These are phyloP conservation scores for Epichloe sp. DNA, from an alignment of 2,329 filamentous ascomycete species.

Conservation along the genomic window DNA sequence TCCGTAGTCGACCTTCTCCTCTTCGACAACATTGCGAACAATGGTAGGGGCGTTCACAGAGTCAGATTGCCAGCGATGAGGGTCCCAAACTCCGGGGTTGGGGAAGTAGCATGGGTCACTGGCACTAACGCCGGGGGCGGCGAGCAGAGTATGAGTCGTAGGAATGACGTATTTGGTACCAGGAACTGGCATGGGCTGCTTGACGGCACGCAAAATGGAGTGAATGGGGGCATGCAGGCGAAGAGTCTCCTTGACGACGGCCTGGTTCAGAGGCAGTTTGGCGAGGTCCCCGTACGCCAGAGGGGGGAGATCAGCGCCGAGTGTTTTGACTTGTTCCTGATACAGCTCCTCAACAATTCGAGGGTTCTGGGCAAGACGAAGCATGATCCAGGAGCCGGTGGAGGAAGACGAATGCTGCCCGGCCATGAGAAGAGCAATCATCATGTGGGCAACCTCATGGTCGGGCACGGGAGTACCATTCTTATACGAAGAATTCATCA, in stretches of 20 bases:
- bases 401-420: conserved; percentile 83
- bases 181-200: conserved; percentile 70
- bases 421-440: conserved; percentile 88
- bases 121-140: conserved; percentile 72
- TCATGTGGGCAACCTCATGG: conserved; percentile 78
- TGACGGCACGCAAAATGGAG: conserved; percentile 87
- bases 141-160: conserved; percentile 65
- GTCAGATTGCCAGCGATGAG: conserved; percentile 73
- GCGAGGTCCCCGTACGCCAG: conserved; percentile 67
- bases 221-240: conserved; percentile 87
- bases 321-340: conserved; percentile 60
- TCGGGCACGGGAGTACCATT: conserved; percentile 68
- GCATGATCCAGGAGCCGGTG: conserved; percentile 72
- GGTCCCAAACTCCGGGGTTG: conserved; percentile 72
- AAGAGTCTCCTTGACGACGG: conserved; percentile 83
- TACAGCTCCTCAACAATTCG: conserved; percentile 71
- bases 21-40: conserved; percentile 23
- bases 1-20: conserved; percentile 79
- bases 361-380: conserved; percentile 65
- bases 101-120: conserved; percentile 66
- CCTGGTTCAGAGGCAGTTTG: conserved; percentile 68
- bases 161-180: conserved; percentile 77
- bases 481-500: conserved; percentile 80
- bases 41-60: conserved; percentile 40
- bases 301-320: conserved; percentile 62